Evolutionary conservation across 2,329 filamentous ascomycete genomes (phyloP).

Genomic region (Polychaeton citri): DNA sequence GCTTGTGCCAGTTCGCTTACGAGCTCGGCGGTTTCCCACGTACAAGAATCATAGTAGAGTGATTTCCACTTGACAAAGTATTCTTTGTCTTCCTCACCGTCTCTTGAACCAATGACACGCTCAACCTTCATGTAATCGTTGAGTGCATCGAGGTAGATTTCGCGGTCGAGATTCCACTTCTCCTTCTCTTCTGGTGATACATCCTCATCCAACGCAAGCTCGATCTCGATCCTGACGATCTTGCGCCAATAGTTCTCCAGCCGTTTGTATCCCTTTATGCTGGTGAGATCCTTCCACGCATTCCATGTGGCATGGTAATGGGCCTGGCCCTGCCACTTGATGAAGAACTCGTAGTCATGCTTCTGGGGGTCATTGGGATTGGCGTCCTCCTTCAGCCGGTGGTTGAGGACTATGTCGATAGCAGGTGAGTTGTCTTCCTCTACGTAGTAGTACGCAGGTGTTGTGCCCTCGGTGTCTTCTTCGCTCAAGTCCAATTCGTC

Average conservation of each 20-base stretch:
- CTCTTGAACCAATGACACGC: constrained; percentile 72
- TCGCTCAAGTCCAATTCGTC: constrained; percentile 46
- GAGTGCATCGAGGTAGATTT: constrained; percentile 76
- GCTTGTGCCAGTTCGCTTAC: constrained; percentile 69
- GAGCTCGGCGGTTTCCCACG: constrained; percentile 72
- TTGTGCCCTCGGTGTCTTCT: constrained; percentile 48
- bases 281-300: constrained; percentile 56
- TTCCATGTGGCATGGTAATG: constrained; percentile 97
- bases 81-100: constrained; percentile 67
- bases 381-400: constrained; percentile 57
- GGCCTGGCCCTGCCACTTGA: constrained; percentile 95
- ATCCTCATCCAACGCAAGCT: constrained; percentile 59
- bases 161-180: constrained; percentile 89
- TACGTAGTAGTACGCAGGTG: constrained; percentile 60
- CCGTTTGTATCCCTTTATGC: constrained; percentile 73
- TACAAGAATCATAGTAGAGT: constrained; percentile 83
- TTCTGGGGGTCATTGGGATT: constrained; percentile 34
- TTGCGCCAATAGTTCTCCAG: constrained; percentile 93
- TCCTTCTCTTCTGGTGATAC: constrained; percentile 75
- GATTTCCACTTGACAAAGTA: constrained; percentile 88
- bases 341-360: constrained; percentile 50
- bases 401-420: constrained; percentile 83
- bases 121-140: constrained; percentile 88
- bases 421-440: constrained; percentile 67
- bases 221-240: constrained; percentile 64